Evolutionary conservation across 139 green algal genomes (phyloP), one percentile per base, ranked within the genome.

Genomic region (Micractinium conductrix): DNA sequence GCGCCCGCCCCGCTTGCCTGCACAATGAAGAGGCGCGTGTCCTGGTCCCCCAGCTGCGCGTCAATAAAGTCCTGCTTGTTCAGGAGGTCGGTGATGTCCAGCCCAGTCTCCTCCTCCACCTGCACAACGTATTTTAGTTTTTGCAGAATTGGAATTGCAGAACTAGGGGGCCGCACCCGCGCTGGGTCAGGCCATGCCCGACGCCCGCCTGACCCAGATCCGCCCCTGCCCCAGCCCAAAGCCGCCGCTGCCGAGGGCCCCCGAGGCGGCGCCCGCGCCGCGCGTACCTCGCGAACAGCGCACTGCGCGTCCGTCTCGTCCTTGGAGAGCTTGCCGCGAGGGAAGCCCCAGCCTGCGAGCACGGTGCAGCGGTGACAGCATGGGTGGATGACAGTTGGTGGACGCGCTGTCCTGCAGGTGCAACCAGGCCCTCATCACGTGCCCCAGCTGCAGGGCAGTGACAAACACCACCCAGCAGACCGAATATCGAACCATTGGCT

Each of bases 321-420:
- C 67, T 94, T 92, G 88, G 94, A 93, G 55, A 98, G 89, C 86
- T 99, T 99, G 65, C 96, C 96, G 22, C 92, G 92, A 0, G 96
- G 96, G 88, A 99, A 99, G 58, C 96, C 94, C 97, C 97, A 99
- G 40, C 87, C 88, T n/a, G n/a, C n/a, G n/a, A n/a, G n/a, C n/a
- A n/a, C n/a, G n/a, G n/a, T n/a, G n/a, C n/a, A n/a, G n/a, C n/a
- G n/a, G n/a, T n/a, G n/a, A n/a, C n/a, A n/a, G n/a, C n/a, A n/a
- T n/a, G n/a, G n/a, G n/a, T n/a, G n/a, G n/a, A n/a, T n/a, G n/a
- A n/a, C n/a, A n/a, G n/a, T n/a, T n/a, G n/a, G n/a, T n/a, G n/a
- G n/a, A n/a, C n/a, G n/a, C n/a, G n/a, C n/a, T n/a, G n/a, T n/a
- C n/a, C n/a, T n/a, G n/a, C n/a, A n/a, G n/a, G n/a, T n/a, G n/a